Percentiles rank a stretch among this genome's conserved stretches.
Evolutionary conservation across 257 asterid species (phyloP).

Genomic region (Sherardia arvensis): DNA sequence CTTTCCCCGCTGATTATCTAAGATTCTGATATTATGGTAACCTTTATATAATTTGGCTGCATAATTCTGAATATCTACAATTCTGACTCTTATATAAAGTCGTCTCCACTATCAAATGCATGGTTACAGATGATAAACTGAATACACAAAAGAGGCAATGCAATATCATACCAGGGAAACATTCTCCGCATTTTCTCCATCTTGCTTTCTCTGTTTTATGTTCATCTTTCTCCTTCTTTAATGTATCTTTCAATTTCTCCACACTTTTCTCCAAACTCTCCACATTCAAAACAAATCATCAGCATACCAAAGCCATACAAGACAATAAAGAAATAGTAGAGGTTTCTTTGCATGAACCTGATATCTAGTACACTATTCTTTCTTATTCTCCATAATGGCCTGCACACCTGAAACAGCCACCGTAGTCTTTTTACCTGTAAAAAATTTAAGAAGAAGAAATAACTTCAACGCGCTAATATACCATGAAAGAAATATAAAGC

Average conservation of each 20-base stretch:
- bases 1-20: no score
- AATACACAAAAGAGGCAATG: not conserved
- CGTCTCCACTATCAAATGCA: not conserved
- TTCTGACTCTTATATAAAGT: no score
- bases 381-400: constrained; percentile 37
- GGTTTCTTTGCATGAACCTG: constrained; percentile 41
- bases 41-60: no score
- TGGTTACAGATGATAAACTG: not conserved
- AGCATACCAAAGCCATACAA: not conserved
- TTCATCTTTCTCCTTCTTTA: constrained; percentile 52
- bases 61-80: no score
- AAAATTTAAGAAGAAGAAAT: not conserved
- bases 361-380: constrained; percentile 59
- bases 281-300: not conserved
- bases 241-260: constrained; percentile 56
- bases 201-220: constrained; percentile 45
- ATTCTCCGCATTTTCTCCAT: constrained; percentile 25
- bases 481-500: no score
- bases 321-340: not conserved
- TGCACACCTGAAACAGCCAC: constrained; percentile 57
- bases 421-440: constrained; percentile 33
- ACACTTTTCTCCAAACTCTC: constrained; percentile 47
- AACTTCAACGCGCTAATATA: not conserved
- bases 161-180: constrained; percentile 25
- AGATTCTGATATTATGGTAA: no score